Conservation (phyloP, 257 asterid species). For the Mentha longifolia region DNA sequence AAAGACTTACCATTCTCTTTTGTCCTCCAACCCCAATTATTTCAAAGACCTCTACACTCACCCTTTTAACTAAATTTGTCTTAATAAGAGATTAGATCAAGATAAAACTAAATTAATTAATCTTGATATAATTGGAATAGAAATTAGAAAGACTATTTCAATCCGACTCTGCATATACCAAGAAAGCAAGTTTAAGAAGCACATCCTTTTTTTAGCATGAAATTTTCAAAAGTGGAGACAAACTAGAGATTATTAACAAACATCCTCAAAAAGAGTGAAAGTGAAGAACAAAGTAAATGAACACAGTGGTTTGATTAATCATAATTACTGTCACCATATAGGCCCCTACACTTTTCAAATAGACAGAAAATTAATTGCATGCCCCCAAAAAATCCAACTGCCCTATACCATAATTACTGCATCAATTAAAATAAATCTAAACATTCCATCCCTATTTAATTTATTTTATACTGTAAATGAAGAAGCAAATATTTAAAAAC, state of each 20-base stretch:
- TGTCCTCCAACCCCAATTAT: constrained; percentile 2
- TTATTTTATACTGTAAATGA: too few relatives aligned
- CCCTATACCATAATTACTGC: constrained; percentile 11
- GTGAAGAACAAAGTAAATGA: constrained; percentile 30
- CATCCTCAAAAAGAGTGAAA: constrained; percentile 26
- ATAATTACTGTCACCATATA: constrained; percentile 29
- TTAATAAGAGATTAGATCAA: too few relatives aligned
- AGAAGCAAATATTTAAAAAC: too few relatives aligned
- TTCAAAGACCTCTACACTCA: not conserved
- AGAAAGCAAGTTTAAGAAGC: not conserved
- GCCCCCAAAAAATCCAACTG: constrained; percentile 39
- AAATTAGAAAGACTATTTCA: not conserved
- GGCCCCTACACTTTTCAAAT: constrained; percentile 19
- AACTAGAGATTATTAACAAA: not conserved
- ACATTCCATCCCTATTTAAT: not conserved
- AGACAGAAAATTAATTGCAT: constrained; percentile 55
- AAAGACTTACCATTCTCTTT: not conserved
- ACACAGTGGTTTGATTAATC: constrained; percentile 10
- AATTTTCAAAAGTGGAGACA: constrained; percentile 17
- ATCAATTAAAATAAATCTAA: not conserved
- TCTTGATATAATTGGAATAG: not conserved
- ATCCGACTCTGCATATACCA: not conserved
- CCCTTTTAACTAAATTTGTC: not conserved
- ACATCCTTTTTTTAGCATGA: constrained; percentile 21
- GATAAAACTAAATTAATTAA: not conserved